Evolutionary conservation across 305 asterid species (phyloP).

Genomic region (Fraxinus greggii): DNA sequence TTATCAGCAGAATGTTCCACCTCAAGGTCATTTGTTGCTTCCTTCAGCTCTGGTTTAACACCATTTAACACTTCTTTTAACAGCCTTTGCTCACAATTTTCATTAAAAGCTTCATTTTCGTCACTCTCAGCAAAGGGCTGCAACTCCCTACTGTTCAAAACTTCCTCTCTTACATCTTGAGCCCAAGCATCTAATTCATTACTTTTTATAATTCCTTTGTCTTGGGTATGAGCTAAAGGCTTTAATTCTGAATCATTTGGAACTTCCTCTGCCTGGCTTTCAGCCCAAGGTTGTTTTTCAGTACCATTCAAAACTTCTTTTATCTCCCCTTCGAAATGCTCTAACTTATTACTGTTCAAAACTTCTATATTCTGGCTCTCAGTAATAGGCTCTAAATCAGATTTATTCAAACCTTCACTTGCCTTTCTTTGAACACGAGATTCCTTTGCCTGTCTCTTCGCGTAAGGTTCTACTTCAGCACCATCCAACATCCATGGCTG

Average conservation of each 20-base stretch:
- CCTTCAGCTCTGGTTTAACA: conserved; percentile 3
- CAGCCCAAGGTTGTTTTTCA: conserved; percentile 6
- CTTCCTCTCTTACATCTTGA: not conserved
- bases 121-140: not conserved
- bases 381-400: not conserved
- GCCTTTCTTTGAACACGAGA: not conserved
- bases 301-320: conserved; percentile 22
- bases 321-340: conserved; percentile 2
- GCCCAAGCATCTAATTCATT: not conserved
- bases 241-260: conserved; percentile 13
- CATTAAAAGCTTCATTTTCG: conserved; percentile 5
- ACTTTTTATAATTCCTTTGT: conserved; percentile 8
- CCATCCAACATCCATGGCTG: conserved; percentile 17
- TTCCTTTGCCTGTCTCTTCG: conserved; percentile 8
- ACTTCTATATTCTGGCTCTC: not conserved
- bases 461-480: conserved; percentile 26
- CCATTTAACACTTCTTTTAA: not conserved
- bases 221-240: conserved; percentile 10
- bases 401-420: not conserved
- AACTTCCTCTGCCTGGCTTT: conserved; percentile 14
- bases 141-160: not conserved
- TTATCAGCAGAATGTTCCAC: conserved; percentile 7
- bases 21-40: not conserved
- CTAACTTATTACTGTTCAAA: not conserved
- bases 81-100: not conserved